A percentile compares a stretch with the other conserved stretches of the same genome.
Evolutionary conservation across 306 rosid genomes (phyloP).

Genomic region (Quercus cerris): DNA sequence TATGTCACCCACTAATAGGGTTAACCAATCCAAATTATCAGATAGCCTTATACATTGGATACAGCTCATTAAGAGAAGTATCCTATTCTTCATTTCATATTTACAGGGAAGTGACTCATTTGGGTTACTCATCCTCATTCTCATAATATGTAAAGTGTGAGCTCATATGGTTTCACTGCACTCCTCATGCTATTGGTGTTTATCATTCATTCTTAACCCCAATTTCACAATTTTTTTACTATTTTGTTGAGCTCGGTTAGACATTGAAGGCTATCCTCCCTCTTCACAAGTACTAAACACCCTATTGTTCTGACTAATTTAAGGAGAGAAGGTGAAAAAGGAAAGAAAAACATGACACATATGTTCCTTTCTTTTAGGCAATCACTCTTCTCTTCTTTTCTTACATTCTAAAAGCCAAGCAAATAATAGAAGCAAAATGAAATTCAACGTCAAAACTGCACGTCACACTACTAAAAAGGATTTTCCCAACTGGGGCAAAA

Average conservation of each 20-base stretch:
- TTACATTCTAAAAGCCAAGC: not conserved
- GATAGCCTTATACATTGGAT: no score
- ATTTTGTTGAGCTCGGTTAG: no score
- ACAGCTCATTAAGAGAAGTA: not conserved
- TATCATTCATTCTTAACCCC: no score
- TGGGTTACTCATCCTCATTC: no score
- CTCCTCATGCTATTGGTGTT: no score
- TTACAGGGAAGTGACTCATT: not conserved
- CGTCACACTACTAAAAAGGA: not conserved
- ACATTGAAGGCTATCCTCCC: not conserved
- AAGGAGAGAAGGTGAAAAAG: not conserved
- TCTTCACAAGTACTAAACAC: not conserved
- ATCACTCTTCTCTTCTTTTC: not conserved
- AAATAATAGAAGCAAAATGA: not conserved
- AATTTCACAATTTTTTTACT: no score
- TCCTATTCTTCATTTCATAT: not conserved
- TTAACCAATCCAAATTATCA: no score
- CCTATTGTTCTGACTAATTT: not conserved
- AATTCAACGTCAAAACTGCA: not conserved
- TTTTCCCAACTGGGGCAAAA: not conserved
- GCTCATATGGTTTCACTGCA: no score
- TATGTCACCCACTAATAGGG: no score
- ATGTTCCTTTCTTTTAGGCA: not conserved
- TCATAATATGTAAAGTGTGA: no score
- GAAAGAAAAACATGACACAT: not conserved